phyloP scores from a whole-genome alignment of 352 stramenopile genomes.

The Pythium aphanidermatum region DNA sequence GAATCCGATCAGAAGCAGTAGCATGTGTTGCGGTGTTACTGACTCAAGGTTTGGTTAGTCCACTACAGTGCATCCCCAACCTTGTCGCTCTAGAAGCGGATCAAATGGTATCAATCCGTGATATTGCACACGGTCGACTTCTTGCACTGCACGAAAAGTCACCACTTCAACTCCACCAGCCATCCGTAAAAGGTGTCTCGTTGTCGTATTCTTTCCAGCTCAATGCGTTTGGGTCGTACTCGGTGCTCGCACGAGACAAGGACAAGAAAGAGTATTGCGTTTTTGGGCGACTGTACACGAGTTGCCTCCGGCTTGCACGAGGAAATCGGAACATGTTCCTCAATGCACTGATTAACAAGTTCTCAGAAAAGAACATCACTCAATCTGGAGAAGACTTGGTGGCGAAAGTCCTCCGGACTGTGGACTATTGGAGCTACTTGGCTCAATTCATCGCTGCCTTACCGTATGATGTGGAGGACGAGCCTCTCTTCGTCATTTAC shows the following conservation, averaged over 20 bases:
- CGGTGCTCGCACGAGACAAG: slow-evolving; percentile 52
- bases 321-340: slow-evolving; percentile 54
- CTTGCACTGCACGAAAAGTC: slow-evolving; percentile 58
- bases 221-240: slow-evolving; percentile 38
- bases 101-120: slow-evolving; percentile 51
- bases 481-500: slow-evolving; percentile 86
- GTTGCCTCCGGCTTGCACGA: slow-evolving; percentile 42
- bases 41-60: slow-evolving; percentile 74
- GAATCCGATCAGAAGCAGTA: slow-evolving; percentile 66
- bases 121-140: slow-evolving; percentile 62
- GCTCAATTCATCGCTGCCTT: slow-evolving; percentile 58
- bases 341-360: slow-evolving; percentile 61
- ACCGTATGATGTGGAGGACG: slow-evolving; percentile 76
- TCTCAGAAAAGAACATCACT: slow-evolving; percentile 46
- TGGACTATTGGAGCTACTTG: slow-evolving; percentile 78
- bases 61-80: slow-evolving; percentile 67
- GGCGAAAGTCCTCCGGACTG: slow-evolving; percentile 15
- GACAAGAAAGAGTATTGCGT: slow-evolving; percentile 67
- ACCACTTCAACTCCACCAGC: slow-evolving; percentile 37
- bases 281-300: slow-evolving; percentile 63
- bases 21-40: slow-evolving; percentile 59
- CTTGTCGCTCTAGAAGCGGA: slow-evolving; percentile 79
- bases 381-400: slow-evolving; percentile 23
- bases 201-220: slow-evolving; percentile 67
- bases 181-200: slow-evolving; percentile 54